A percentile compares a stretch with the other conserved stretches of the same genome.
phyloP scores from a whole-genome alignment of 2,329 filamentous ascomycete species.

The Stromatinia cepivora region DNA sequence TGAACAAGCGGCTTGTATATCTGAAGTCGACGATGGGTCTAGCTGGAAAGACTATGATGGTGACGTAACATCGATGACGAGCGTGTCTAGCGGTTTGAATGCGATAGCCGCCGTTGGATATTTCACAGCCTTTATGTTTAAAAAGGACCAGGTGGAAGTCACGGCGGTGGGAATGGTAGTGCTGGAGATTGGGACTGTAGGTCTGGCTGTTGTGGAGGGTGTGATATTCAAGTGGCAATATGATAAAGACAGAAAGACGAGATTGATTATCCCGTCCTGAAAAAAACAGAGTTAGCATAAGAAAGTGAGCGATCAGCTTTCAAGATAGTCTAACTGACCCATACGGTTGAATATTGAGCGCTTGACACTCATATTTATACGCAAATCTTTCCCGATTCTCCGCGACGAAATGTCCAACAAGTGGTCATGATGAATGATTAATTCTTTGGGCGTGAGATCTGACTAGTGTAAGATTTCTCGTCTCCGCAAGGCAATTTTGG shows the following conservation, averaged over 20 bases:
- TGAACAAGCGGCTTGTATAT: not conserved
- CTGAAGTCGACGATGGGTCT: not conserved
- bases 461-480: too few species aligned
- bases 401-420: too few species aligned
- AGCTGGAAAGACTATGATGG: slow-evolving; percentile 4
- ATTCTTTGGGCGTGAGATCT: too few species aligned
- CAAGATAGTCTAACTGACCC: too few species aligned
- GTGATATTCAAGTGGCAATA: slow-evolving; percentile 2
- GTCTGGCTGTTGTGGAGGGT: not conserved
- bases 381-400: too few species aligned
- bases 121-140: slow-evolving; percentile 1
- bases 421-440: too few species aligned
- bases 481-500: too few species aligned
- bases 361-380: too few species aligned
- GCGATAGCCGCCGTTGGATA: not conserved
- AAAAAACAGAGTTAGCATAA: not conserved
- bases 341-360: too few species aligned
- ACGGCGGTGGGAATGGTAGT: not conserved
- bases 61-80: not conserved
- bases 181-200: not conserved
- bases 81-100: not conserved
- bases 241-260: not conserved
- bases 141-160: not conserved
- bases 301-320: too few species aligned
- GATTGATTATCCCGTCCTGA: not conserved